Evolutionary conservation across 2,329 filamentous ascomycete species (phyloP).

Genomic region (Aspergillus glaucus): DNA sequence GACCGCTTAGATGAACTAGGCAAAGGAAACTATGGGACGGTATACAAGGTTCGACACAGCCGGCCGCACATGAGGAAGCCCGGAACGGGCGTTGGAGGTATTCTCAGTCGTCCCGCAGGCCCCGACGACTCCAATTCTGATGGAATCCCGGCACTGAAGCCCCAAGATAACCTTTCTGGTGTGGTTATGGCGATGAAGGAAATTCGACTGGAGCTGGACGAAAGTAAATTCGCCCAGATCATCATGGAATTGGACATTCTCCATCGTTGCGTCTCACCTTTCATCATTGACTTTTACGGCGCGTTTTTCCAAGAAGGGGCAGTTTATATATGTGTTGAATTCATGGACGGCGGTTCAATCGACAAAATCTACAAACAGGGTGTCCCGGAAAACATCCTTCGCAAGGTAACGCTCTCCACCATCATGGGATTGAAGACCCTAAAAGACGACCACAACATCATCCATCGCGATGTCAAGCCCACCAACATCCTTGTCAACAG

Average conservation of each 20-base stretch:
- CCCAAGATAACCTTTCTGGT: conserved; percentile 44
- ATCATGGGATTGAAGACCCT: conserved; percentile 85
- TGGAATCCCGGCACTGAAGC: conserved; percentile 7
- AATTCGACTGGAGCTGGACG: conserved; percentile 88
- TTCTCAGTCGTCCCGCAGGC: conserved; percentile 40
- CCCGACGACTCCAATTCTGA: conserved; percentile 12
- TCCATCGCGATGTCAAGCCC: conserved; percentile 95
- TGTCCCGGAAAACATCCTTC: conserved; percentile 78
- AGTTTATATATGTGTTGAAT: conserved; percentile 98
- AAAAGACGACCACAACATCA: conserved; percentile 98
- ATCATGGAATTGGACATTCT: conserved; percentile 96
- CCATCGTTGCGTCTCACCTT: conserved; percentile 88
- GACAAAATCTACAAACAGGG: conserved; percentile 92
- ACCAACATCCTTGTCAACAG: conserved; percentile 97
- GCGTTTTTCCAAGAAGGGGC: conserved; percentile 98
- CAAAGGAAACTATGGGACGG: conserved; percentile 97
- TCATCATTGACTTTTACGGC: conserved; percentile 98
- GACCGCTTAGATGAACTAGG: conserved; percentile 88
- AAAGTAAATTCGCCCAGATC: conserved; percentile 93
- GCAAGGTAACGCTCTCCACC: conserved; percentile 85
- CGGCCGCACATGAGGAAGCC: conserved; percentile 59
- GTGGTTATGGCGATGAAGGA: conserved; percentile 99
- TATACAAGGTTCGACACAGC: conserved; percentile 90
- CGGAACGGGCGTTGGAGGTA: conserved; percentile 55
- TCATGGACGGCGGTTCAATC: conserved; percentile 97